These are phyloP conservation scores for Russula sp. DNA, from an alignment of 768 basidiomycete genomes.

Conservation along the genomic window DNA sequence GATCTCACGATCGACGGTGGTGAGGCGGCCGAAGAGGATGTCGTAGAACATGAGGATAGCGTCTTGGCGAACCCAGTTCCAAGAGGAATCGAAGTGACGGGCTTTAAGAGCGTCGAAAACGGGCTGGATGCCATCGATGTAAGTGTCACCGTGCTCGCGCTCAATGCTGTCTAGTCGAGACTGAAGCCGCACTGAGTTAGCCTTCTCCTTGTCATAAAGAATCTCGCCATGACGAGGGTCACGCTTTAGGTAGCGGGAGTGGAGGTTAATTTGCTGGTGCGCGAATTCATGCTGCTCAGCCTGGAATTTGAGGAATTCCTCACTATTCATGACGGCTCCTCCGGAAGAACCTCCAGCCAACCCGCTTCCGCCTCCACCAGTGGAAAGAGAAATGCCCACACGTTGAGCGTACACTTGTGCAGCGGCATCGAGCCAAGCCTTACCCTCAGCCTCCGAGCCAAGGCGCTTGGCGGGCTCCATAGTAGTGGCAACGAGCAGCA, in stretches of 20 bases:
- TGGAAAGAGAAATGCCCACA: constrained; percentile 75
- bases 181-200: constrained; percentile 63
- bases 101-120: constrained; percentile 93
- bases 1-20: constrained; percentile 91
- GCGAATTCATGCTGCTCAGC: constrained; percentile 89
- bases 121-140: constrained; percentile 93
- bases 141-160: constrained; percentile 88
- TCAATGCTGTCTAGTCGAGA: constrained; percentile 81
- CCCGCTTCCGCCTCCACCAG: constrained; percentile 50
- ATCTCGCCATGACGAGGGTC: constrained; percentile 92
- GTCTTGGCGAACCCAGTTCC: constrained; percentile 99
- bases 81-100: constrained; percentile 95
- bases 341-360: constrained; percentile 53
- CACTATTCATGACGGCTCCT: constrained; percentile 93
- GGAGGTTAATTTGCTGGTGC: constrained; percentile 87
- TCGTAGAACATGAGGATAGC: constrained; percentile 96
- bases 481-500: constrained; percentile 84
- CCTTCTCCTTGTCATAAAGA: constrained; percentile 81
- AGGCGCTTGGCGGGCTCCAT: constrained; percentile 93
- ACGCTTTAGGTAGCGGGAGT: constrained; percentile 93
- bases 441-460: constrained; percentile 84
- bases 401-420: constrained; percentile 83
- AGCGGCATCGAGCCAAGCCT: constrained; percentile 85
- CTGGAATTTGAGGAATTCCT: constrained; percentile 96
- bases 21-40: constrained; percentile 92